phyloP scores from a whole-genome alignment of 208 protist genomes.

The Trypanosoma scelopori region DNA sequence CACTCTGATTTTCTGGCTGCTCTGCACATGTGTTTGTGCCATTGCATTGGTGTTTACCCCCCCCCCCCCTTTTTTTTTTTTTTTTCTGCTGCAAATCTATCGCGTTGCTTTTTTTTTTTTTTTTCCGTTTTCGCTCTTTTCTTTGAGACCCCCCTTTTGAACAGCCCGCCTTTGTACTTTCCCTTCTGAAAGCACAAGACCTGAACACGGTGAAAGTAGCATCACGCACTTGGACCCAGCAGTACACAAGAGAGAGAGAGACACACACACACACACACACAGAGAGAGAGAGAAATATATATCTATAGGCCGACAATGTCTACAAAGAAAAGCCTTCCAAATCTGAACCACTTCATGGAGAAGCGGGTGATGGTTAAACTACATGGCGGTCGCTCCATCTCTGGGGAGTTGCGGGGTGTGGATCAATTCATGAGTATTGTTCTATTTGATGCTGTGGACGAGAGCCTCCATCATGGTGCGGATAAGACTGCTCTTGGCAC shows the following conservation, averaged over 20 bases:
- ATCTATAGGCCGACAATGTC: constrained; percentile 26
- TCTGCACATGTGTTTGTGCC: not conserved
- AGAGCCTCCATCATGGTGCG: constrained; percentile 63
- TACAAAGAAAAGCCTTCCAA: constrained; percentile 64
- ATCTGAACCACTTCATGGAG: constrained; percentile 94
- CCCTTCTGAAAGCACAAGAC: not conserved
- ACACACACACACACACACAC: constrained; percentile 6
- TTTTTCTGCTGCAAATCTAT: not conserved
- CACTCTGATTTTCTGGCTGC: not conserved
- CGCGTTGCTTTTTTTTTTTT: not conserved
- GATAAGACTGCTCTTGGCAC: constrained; percentile 87
- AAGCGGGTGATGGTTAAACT: constrained; percentile 93
- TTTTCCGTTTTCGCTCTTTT: no score
- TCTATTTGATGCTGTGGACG: constrained; percentile 95
- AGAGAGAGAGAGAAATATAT: not conserved
- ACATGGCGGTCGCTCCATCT: constrained; percentile 94
- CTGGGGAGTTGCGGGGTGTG: constrained; percentile 94
- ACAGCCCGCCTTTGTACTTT: not conserved
- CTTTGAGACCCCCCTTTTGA: not conserved
- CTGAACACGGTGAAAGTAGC: no score
- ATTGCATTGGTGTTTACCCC: no score
- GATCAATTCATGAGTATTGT: constrained; percentile 98
- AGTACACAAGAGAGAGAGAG: not conserved
- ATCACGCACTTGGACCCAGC: no score
- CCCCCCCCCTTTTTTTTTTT: constrained; percentile 1